phyloP scores from a whole-genome alignment of 164 flowering plant genomes.

The Kingdonia uniflora region DNA sequence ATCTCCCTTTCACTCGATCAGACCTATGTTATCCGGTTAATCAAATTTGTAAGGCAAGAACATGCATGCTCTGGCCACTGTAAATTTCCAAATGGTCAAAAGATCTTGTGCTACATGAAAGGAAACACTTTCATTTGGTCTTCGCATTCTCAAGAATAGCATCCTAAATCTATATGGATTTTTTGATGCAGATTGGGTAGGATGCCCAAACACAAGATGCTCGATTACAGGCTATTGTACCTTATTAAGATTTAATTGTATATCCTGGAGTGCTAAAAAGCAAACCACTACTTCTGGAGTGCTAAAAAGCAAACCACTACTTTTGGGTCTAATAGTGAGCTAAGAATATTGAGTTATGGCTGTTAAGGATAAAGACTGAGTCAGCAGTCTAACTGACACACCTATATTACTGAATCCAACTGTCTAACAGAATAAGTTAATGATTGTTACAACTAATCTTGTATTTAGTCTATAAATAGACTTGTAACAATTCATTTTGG shows the following conservation, averaged over 20 bases:
- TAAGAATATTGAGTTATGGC: neutral
- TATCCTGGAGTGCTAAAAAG: neutral
- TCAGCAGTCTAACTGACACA: neutral
- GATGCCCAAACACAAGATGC: neutral
- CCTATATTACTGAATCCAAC: too few relatives aligned
- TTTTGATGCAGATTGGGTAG: neutral
- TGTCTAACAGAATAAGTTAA: too few relatives aligned
- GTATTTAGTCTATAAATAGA: too few relatives aligned
- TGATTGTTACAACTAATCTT: too few relatives aligned
- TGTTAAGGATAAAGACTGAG: too few relatives aligned
- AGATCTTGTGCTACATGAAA: neutral
- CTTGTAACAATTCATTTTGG: too few relatives aligned
- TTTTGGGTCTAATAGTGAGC: neutral
- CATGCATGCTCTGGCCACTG: too few relatives aligned
- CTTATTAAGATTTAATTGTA: neutral
- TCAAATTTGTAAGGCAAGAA: too few relatives aligned
- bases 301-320: neutral
- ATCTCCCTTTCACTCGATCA: too few relatives aligned
- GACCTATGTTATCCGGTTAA: too few relatives aligned
- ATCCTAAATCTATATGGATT: neutral
- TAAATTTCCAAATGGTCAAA: neutral
- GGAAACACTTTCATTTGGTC: neutral
- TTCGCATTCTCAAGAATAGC: neutral
- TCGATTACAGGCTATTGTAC: neutral
- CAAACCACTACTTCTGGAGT: neutral